A percentile compares a stretch with the other conserved stretches of the same genome.
Evolutionary conservation across 2,329 filamentous ascomycete species (phyloP).

Genomic region (Plenodomus biglobosus): DNA sequence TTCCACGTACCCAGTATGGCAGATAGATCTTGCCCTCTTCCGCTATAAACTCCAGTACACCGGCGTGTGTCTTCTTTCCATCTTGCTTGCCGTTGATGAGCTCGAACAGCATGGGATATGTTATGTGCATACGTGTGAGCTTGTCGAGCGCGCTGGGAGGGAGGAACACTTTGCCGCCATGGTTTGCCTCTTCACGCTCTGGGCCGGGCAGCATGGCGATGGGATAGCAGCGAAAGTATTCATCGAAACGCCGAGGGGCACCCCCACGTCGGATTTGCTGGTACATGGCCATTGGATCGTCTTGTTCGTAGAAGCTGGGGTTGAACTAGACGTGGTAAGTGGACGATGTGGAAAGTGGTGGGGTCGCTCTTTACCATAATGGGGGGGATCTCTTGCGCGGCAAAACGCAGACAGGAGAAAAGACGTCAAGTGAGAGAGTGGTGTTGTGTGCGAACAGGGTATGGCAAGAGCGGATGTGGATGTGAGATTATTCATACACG

Average conservation of each 20-base stretch:
- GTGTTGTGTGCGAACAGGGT: not conserved
- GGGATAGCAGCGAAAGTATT: conserved; percentile 97
- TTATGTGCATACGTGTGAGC: conserved; percentile 91
- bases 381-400: not conserved
- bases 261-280: conserved; percentile 56
- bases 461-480: not conserved
- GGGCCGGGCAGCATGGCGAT: conserved; percentile 90
- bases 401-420: not conserved
- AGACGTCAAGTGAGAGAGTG: not conserved
- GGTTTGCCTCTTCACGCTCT: conserved; percentile 87
- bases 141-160: conserved; percentile 97
- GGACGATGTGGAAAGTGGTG: conserved; percentile 15
- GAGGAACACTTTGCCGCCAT: conserved; percentile 95
- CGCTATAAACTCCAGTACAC: conserved; percentile 95
- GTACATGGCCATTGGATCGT: conserved; percentile 58
- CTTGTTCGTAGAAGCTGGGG: conserved; percentile 54
- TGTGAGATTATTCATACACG: not conserved
- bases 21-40: conserved; percentile 97
- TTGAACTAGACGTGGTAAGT: conserved; percentile 42
- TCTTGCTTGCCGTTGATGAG: conserved; percentile 91
- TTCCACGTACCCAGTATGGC: conserved; percentile 75
- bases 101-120: conserved; percentile 97
- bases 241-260: conserved; percentile 80
- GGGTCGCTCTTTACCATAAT: conserved; percentile 39
- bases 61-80: conserved; percentile 81